phyloP scores from a whole-genome alignment of 116 monocot genomes.

The Dioscorea cayenensis region DNA sequence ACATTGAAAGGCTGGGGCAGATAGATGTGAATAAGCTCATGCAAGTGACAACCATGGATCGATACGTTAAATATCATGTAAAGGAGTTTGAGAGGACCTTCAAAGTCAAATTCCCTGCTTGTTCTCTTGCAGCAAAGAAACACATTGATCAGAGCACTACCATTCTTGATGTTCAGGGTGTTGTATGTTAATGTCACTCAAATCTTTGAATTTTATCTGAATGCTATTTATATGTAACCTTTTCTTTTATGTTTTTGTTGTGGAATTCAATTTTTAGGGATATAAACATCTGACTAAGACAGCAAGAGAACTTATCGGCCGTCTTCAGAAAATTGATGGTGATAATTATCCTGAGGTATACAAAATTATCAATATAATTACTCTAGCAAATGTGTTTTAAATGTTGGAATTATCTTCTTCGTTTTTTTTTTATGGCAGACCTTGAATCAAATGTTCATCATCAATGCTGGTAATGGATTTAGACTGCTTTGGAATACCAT shows the following conservation, averaged over 20 bases:
- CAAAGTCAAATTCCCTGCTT: conserved; percentile 85
- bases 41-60: conserved; percentile 94
- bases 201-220: background rate
- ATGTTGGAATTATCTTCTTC: no score
- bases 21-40: conserved; percentile 79
- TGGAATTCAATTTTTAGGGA: conserved; percentile 32
- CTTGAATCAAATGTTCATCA: conserved; percentile 92
- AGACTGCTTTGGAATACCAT: conserved; percentile 90
- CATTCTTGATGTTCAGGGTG: conserved; percentile 94
- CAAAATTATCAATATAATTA: no score
- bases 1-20: conserved; percentile 85
- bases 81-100: conserved; percentile 92
- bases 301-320: conserved; percentile 71
- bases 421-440: conserved; percentile 37
- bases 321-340: conserved; percentile 87
- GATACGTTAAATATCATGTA: conserved; percentile 88
- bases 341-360: conserved; percentile 95
- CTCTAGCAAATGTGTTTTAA: no score
- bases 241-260: background rate
- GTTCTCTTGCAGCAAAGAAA: conserved; percentile 79
- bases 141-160: conserved; percentile 98
- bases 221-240: background rate
- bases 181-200: conserved; percentile 42
- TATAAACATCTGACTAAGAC: conserved; percentile 76
- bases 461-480: conserved; percentile 93